Conservation (phyloP, 306 rosid genomes). For the Trifolium subterraneum region DNA sequence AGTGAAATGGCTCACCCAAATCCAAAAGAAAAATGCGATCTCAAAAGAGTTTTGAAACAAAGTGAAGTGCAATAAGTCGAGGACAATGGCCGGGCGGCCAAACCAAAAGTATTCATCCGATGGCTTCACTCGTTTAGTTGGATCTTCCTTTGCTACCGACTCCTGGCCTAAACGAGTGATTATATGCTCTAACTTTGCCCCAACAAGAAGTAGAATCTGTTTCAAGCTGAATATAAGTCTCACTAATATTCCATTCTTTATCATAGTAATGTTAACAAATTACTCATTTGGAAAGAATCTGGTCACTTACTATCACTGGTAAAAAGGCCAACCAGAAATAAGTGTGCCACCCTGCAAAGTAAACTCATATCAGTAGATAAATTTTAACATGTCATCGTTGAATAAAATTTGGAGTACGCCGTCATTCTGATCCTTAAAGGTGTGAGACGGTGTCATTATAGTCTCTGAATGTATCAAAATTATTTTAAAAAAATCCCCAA, state of each 20-base stretch:
- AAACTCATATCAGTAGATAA: constrained; percentile 14
- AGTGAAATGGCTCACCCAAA: constrained; percentile 61
- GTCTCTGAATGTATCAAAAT: neutral
- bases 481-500: no score
- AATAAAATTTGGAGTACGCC: neutral
- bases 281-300: constrained; percentile 20
- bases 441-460: neutral
- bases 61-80: constrained; percentile 82
- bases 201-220: constrained; percentile 89
- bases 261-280: constrained; percentile 29
- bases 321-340: constrained; percentile 93
- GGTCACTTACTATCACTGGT: constrained; percentile 77
- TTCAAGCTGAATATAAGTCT: constrained; percentile 30
- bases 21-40: constrained; percentile 96
- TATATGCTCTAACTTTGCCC: constrained; percentile 89
- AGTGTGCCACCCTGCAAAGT: constrained; percentile 83
- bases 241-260: constrained; percentile 30
- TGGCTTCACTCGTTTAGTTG: constrained; percentile 60
- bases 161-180: constrained; percentile 75
- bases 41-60: constrained; percentile 91
- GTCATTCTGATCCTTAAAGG: neutral
- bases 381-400: neutral
- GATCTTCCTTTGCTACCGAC: constrained; percentile 28
- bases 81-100: constrained; percentile 60
- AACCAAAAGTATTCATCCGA: constrained; percentile 88